Base-by-base conservation (phyloP, 208 protist genomes). In the Trypanosoma platydactyli region DNA sequence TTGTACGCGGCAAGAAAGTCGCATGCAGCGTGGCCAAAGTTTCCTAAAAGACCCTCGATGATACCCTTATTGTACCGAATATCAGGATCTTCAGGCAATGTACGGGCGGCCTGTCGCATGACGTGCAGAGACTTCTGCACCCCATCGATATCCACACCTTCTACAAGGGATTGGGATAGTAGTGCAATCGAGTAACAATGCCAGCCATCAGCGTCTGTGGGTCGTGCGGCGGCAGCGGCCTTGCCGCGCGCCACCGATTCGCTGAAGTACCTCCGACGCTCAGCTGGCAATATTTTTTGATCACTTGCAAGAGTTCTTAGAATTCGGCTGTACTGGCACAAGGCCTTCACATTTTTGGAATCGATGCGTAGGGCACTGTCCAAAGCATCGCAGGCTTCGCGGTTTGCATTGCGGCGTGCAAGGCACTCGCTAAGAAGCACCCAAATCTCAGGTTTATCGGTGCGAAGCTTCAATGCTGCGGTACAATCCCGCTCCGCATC, bases 251-350 rank as follows among this genome's bases (percentile, higher is more conserved):
- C 54, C 6, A 92, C 77, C 0, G 89, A 64, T 38, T 91, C 83
- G 30, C 71, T 55, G 25, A 95, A 54, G 60, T 79, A 81, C 49
- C 27, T 53, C 25, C 60, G 62, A 15, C 79, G 71, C 70, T 91
- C 71, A 57, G 70, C 79, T 29, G 64, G 63, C 5, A 84, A 70
- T 16, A 91, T 53, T 1, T 68, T 77, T 3, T 67, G 24, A 42
- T 89, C 82, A 25, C 71, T 66, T 54, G 86, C 91, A n/a, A 83
- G 84, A 64, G 78, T 85, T 49, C 89, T 87, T 58, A 88, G 79
- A 46, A 93, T 61, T 59, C 86, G 86, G 62, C 89, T 95, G 76
- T 93, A 92, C 71, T 84, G 71, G 72, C 82, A 89, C 41, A 95
- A 71, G 30, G 86, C 89, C n/a, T 62, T 70, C 18, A 76, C 77